Evolutionary conservation across 2,329 filamentous ascomycete species (phyloP).

Genomic region (Tolypocladium tropicale): DNA sequence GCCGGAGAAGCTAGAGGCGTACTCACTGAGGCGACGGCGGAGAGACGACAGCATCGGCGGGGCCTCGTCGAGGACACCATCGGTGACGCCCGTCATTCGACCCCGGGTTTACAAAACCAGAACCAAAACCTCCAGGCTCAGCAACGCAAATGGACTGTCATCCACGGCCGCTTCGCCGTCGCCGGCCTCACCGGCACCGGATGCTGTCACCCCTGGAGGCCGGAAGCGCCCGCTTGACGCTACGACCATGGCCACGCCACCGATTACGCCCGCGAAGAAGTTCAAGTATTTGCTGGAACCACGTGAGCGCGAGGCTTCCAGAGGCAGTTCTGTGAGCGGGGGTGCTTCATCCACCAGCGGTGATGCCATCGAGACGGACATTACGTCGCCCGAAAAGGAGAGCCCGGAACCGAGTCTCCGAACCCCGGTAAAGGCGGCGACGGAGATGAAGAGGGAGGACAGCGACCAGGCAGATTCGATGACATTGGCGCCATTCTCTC

Average conservation of each 20-base stretch:
- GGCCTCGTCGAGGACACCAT: slow-evolving; percentile 43
- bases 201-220: slow-evolving; percentile 12
- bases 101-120: slow-evolving; percentile 35
- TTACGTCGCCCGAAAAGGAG: slow-evolving; percentile 40
- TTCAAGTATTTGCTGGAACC: slow-evolving; percentile 24
- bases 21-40: slow-evolving; percentile 45
- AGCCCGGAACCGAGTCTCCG: slow-evolving; percentile 26
- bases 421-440: slow-evolving; percentile 11
- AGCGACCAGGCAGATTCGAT: slow-evolving; percentile 3
- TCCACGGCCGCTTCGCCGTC: slow-evolving; percentile 17
- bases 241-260: slow-evolving; percentile 42
- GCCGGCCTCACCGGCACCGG: slow-evolving; percentile 14
- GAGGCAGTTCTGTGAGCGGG: slow-evolving; percentile 25
- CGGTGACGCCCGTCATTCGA: slow-evolving; percentile 44
- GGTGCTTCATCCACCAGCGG: slow-evolving; percentile 16
- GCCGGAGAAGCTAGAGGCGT: slow-evolving; percentile 29
- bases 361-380: slow-evolving; percentile 28
- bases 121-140: slow-evolving; percentile 21
- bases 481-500: slow-evolving; percentile 16
- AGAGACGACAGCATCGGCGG: slow-evolving; percentile 38
- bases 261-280: slow-evolving; percentile 44
- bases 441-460: slow-evolving; percentile 4
- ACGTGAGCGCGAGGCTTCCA: slow-evolving; percentile 20
- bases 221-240: slow-evolving; percentile 31
- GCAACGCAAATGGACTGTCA: slow-evolving; percentile 22